Conservation (phyloP, 2,329 filamentous ascomycete genomes). For the Trichoderma lentiforme region DNA sequence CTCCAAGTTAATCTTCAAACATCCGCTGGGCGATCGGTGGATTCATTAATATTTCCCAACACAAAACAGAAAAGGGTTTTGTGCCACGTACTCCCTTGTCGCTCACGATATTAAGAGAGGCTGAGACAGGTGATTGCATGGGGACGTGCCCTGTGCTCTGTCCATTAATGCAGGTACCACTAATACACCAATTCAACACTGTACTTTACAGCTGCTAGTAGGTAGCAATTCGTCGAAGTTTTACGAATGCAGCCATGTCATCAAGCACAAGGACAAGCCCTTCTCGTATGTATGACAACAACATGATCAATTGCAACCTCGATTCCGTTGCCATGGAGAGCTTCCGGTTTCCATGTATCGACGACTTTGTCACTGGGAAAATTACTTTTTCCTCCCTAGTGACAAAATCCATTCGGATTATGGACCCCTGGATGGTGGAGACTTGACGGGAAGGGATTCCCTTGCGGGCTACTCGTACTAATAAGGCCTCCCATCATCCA, state of each 20-base stretch:
- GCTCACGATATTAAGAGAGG: slow-evolving; percentile 8
- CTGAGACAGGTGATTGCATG: slow-evolving; percentile 14
- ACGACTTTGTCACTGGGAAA: background rate
- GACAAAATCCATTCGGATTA: background rate
- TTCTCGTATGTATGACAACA: background rate
- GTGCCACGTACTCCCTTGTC: slow-evolving; percentile 14
- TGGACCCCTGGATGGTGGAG: background rate
- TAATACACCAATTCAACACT: background rate
- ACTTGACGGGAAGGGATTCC: background rate
- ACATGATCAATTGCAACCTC: background rate
- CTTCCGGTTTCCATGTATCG: background rate
- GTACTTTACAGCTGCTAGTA: background rate
- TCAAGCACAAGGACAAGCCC: background rate
- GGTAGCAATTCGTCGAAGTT: background rate
- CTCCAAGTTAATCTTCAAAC: slow-evolving; percentile 12
- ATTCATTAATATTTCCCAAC: slow-evolving; percentile 8
- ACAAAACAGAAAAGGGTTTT: background rate
- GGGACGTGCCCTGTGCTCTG: background rate
- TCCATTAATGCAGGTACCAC: background rate
- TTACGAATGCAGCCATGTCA: background rate
- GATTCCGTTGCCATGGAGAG: background rate
- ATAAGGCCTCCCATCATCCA: slow-evolving; percentile 1
- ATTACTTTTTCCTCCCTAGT: background rate
- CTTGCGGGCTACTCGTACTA: background rate
- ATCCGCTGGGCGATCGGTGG: slow-evolving; percentile 12